phyloP scores from a whole-genome alignment of 345 rosid genomes.

The Brassica juncea region DNA sequence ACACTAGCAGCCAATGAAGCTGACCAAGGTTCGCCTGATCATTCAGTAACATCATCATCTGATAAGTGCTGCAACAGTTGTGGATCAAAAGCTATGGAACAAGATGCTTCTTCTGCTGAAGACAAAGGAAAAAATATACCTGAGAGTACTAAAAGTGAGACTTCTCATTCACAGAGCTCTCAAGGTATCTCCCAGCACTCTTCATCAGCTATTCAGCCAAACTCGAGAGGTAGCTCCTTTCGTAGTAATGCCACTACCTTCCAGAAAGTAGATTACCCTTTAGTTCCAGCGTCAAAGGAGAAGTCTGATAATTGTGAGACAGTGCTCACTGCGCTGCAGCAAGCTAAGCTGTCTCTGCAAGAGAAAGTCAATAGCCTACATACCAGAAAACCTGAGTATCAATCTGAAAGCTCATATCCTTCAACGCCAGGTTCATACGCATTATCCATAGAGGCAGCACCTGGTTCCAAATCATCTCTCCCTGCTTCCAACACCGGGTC shows the following conservation, averaged over 20 bases:
- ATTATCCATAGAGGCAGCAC: conserved; percentile 42
- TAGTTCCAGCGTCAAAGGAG: conserved; percentile 16
- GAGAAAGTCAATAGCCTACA: conserved; percentile 49
- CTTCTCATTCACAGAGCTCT: conserved; percentile 23
- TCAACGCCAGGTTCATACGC: conserved; percentile 33
- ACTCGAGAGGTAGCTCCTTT: conserved; percentile 28
- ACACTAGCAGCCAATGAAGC: conserved; percentile 38
- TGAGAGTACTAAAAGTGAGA: conserved; percentile 32
- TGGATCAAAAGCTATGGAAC: conserved; percentile 40
- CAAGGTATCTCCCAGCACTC: conserved; percentile 23
- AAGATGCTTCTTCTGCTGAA: too few relatives aligned
- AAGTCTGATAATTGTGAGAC: conserved; percentile 42
- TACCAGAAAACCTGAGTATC: conserved; percentile 21
- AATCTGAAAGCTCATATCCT: conserved; percentile 38
- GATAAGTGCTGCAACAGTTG: conserved; percentile 36
- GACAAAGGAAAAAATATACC: conserved; percentile 40
- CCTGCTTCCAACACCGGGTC: conserved; percentile 31
- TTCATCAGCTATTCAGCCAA: conserved; percentile 39
- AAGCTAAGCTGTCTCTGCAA: conserved; percentile 68
- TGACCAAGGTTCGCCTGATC: conserved; percentile 36
- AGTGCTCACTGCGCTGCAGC: conserved; percentile 70
- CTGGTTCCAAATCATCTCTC: conserved; percentile 40
- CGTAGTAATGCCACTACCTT: conserved; percentile 41
- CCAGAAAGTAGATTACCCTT: conserved; percentile 37
- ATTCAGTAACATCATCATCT: conserved; percentile 38